phyloP scores from a whole-genome alignment of 306 rosid species.

The Lupinus albus region DNA sequence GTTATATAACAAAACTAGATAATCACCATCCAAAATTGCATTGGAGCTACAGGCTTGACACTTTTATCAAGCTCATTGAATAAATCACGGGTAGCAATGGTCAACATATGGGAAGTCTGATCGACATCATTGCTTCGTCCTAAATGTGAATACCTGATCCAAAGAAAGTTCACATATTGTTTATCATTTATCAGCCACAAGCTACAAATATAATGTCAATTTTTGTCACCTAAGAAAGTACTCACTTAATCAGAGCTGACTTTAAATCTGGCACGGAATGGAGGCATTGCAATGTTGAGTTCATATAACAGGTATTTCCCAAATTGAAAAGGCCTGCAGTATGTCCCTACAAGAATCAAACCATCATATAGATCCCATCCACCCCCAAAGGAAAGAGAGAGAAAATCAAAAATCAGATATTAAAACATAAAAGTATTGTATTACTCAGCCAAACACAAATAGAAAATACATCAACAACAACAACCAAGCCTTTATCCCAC shows the following conservation, averaged over 20 bases:
- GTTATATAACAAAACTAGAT: slow-evolving; percentile 24
- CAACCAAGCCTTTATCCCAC: no score
- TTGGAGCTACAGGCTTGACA: slow-evolving; percentile 92
- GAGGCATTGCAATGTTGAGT: slow-evolving; percentile 94
- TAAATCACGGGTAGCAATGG: slow-evolving; percentile 87
- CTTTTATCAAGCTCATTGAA: slow-evolving; percentile 89
- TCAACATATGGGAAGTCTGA: slow-evolving; percentile 89
- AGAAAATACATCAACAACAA: no score
- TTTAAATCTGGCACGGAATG: slow-evolving; percentile 98
- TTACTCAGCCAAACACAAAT: slow-evolving; percentile 13
- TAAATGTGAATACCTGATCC: slow-evolving; percentile 71
- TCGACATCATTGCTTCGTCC: slow-evolving; percentile 82
- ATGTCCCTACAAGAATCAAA: slow-evolving; percentile 67
- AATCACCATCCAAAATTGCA: slow-evolving; percentile 99
- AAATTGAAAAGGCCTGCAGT: slow-evolving; percentile 90
- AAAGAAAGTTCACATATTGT: slow-evolving; percentile 40
- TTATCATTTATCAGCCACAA: slow-evolving; percentile 25
- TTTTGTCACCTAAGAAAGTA: slow-evolving; percentile 23
- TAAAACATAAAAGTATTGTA: slow-evolving; percentile 7
- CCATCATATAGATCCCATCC: slow-evolving; percentile 10
- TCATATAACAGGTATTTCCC: slow-evolving; percentile 99
- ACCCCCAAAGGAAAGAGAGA: slow-evolving; percentile 10
- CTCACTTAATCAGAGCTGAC: slow-evolving; percentile 86
- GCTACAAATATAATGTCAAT: slow-evolving; percentile 35
- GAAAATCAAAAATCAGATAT: slow-evolving; percentile 30